Percentiles rank a stretch among this genome's conserved stretches.
Evolutionary conservation across 1,284 basidiomycete genomes (phyloP).

Genomic region (Pholiota adiposa): DNA sequence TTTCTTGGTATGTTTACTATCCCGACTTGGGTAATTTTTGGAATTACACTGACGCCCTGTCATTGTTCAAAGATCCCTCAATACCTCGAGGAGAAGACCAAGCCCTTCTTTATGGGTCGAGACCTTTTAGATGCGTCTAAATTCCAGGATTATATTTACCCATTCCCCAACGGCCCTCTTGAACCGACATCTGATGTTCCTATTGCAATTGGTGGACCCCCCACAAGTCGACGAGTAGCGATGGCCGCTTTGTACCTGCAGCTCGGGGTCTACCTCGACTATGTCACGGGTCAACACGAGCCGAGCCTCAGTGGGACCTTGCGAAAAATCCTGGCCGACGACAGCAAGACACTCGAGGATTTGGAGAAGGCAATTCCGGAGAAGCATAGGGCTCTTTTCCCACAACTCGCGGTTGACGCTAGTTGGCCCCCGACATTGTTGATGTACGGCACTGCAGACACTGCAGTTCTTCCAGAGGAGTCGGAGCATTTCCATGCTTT

Average conservation of each 20-base stretch:
- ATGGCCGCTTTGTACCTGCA: conserved; percentile 64
- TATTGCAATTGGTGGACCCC: conserved; percentile 54
- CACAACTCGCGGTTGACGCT: conserved; percentile 48
- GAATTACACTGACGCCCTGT: conserved; percentile 23
- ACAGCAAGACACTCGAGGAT: neutral
- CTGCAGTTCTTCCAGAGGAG: conserved; percentile 53
- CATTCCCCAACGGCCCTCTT: conserved; percentile 27
- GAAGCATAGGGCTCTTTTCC: conserved; percentile 49
- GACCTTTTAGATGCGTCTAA: conserved; percentile 42
- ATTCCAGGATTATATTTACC: conserved; percentile 37
- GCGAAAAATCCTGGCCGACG: conserved; percentile 30
- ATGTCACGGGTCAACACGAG: conserved; percentile 58
- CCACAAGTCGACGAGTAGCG: conserved; percentile 58
- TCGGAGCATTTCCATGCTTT: conserved; percentile 45
- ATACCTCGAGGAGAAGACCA: conserved; percentile 39
- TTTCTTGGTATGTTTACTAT: conserved; percentile 47
- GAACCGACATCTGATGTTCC: conserved; percentile 45
- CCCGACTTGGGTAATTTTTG: conserved; percentile 7
- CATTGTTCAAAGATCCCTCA: conserved; percentile 35
- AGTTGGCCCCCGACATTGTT: conserved; percentile 59
- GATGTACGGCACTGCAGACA: conserved; percentile 60
- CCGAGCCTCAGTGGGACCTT: conserved; percentile 55
- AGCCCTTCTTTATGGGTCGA: conserved; percentile 43
- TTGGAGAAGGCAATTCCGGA: conserved; percentile 36
- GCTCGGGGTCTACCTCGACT: conserved; percentile 60